These are phyloP conservation scores for Kluyveromyces lactis DNA, from an alignment of 805 yeast genomes.

Conservation along the genomic window DNA sequence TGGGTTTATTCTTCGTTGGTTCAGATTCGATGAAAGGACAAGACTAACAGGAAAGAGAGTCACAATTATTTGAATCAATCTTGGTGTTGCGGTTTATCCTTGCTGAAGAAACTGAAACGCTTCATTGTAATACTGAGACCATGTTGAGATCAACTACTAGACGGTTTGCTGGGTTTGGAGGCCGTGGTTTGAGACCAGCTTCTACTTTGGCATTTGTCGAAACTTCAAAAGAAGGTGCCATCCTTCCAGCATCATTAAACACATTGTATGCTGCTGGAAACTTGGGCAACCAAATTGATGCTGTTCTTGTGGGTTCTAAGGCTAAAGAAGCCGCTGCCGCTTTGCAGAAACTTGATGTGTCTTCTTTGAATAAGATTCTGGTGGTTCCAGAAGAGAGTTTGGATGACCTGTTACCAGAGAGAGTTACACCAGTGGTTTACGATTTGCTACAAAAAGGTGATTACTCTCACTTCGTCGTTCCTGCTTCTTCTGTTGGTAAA, in stretches of 20 bases:
- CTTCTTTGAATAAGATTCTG: conserved; percentile 40
- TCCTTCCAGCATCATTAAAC: conserved; percentile 63
- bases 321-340: conserved; percentile 39
- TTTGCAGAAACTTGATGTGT: conserved; percentile 20
- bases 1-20: too few relatives aligned
- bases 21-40: too few relatives aligned
- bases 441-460: conserved; percentile 27
- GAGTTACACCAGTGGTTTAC: conserved; percentile 59
- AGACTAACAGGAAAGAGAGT: too few relatives aligned
- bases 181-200: conserved; percentile 35
- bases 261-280: conserved; percentile 70
- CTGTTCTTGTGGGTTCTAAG: conserved; percentile 59
- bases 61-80: too few relatives aligned
- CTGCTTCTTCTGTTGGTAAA: conserved; percentile 85
- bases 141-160: neutral
- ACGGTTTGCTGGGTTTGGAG: neutral
- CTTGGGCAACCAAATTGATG: conserved; percentile 74
- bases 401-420: conserved; percentile 73
- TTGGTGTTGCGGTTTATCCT: too few relatives aligned
- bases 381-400: conserved; percentile 51
- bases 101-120: too few relatives aligned
- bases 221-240: conserved; percentile 39
- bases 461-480: conserved; percentile 61
- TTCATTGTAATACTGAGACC: too few relatives aligned
- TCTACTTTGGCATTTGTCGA: conserved; percentile 78